Evolutionary conservation across 2,329 filamentous ascomycete genomes (phyloP).

Genomic region (Acrocalymma vagum): DNA sequence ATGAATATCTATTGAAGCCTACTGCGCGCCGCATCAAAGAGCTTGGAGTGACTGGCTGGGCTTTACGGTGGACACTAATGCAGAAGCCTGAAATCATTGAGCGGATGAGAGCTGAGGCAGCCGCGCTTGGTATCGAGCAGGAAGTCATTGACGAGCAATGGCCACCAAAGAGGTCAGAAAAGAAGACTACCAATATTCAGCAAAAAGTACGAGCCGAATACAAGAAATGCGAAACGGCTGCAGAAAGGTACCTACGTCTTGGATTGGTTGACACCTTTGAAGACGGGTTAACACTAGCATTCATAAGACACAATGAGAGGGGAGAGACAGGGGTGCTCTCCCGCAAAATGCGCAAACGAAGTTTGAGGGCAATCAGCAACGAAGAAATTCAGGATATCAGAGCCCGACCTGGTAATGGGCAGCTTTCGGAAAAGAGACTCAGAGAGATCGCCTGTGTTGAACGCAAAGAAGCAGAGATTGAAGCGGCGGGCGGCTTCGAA

Average conservation of each 20-base stretch:
- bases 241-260: constrained; percentile 23
- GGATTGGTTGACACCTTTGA: constrained; percentile 31
- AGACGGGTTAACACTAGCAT: constrained; percentile 33
- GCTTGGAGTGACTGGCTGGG: constrained; percentile 89
- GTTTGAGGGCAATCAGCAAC: constrained; percentile 18
- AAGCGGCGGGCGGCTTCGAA: constrained; percentile 21
- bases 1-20: constrained; percentile 87
- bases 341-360: constrained; percentile 16
- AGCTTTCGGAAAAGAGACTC: constrained; percentile 11
- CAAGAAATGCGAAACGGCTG: constrained; percentile 18
- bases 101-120: constrained; percentile 71
- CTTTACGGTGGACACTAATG: constrained; percentile 88
- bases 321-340: constrained; percentile 13
- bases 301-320: constrained; percentile 28
- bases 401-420: constrained; percentile 17
- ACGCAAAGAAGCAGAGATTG: constrained; percentile 17
- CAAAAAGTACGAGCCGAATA: constrained; percentile 19
- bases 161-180: constrained; percentile 30
- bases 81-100: constrained; percentile 74
- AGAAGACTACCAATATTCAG: constrained; percentile 10
- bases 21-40: constrained; percentile 82
- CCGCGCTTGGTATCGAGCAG: constrained; percentile 69
- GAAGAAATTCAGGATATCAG: constrained; percentile 21
- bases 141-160: constrained; percentile 41
- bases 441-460: constrained; percentile 24